Evolutionary conservation across 2,329 filamentous ascomycete genomes (phyloP).

Genomic region (Triangularia setosa): DNA sequence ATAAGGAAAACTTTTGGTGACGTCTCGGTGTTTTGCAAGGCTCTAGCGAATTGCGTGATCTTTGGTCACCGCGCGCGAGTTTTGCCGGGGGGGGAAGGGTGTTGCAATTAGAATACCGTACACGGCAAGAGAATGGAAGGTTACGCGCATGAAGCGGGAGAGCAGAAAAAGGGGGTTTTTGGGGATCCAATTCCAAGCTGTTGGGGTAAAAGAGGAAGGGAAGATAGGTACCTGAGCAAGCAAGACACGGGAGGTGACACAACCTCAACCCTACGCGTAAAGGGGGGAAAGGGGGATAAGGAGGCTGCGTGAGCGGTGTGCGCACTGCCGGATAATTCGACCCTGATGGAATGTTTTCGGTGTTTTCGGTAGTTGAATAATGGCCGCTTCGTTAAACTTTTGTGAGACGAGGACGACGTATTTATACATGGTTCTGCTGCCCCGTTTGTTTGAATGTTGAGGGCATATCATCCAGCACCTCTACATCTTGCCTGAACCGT

Average conservation of each 20-base stretch:
- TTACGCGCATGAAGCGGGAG: not conserved
- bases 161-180: not conserved
- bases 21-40: not conserved
- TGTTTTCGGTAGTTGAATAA: constrained; percentile 1
- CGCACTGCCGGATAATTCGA: not conserved
- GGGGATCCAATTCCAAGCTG: not conserved
- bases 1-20: not conserved
- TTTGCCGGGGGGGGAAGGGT: not conserved
- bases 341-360: not conserved
- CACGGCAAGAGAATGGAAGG: not conserved
- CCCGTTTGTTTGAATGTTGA: not conserved
- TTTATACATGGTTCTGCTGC: not conserved
- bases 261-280: not conserved
- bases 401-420: not conserved
- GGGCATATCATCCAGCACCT: not conserved
- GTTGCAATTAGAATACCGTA: not conserved
- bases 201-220: not conserved
- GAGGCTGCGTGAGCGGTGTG: not conserved
- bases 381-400: not conserved
- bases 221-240: not conserved
- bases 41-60: constrained; percentile 1
- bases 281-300: not conserved
- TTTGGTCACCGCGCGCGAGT: not conserved
- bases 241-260: not conserved
- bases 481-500: not conserved